These are phyloP conservation scores for Polychaeton citri DNA, from an alignment of 2,329 filamentous ascomycete species.

Conservation along the genomic window DNA sequence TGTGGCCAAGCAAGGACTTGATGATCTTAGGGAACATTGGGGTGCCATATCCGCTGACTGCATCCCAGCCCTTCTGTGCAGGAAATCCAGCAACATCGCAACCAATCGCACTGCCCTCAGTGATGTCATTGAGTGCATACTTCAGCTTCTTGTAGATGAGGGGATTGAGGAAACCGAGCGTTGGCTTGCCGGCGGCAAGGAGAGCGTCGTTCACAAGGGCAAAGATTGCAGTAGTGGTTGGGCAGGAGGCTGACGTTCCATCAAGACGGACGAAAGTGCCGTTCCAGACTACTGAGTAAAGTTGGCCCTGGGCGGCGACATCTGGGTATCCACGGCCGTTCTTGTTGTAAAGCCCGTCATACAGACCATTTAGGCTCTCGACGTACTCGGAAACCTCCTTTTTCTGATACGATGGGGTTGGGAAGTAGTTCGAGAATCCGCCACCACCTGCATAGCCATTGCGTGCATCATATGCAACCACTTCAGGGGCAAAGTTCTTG, in stretches of 20 bases:
- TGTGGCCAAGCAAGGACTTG: neutral
- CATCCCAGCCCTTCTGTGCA: conserved; percentile 19
- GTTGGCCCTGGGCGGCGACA: conserved; percentile 32
- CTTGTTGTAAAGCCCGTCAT: conserved; percentile 33
- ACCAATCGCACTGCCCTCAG: conserved; percentile 15
- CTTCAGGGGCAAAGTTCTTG: conserved; percentile 28
- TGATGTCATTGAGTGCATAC: conserved; percentile 37
- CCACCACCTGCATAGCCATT: conserved; percentile 15
- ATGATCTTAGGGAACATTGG: conserved; percentile 4
- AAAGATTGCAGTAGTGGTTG: conserved; percentile 45
- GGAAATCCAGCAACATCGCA: conserved; percentile 19
- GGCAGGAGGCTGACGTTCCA: conserved; percentile 41
- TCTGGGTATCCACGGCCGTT: conserved; percentile 34
- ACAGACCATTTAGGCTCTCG: conserved; percentile 24
- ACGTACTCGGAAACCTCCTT: conserved; percentile 28
- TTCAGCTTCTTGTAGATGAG: conserved; percentile 41
- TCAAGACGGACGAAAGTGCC: conserved; percentile 24
- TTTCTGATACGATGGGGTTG: conserved; percentile 31
- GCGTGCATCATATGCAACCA: conserved; percentile 37
- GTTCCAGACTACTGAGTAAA: conserved; percentile 25
- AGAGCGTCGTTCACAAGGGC: conserved; percentile 50
- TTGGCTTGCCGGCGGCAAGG: conserved; percentile 34
- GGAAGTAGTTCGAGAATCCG: conserved; percentile 33
- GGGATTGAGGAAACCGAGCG: conserved; percentile 45
- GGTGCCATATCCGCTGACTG: conserved; percentile 19